Base-by-base conservation (phyloP, 176 grass and related monocot genomes). In the Saccharum officinarum region DNA sequence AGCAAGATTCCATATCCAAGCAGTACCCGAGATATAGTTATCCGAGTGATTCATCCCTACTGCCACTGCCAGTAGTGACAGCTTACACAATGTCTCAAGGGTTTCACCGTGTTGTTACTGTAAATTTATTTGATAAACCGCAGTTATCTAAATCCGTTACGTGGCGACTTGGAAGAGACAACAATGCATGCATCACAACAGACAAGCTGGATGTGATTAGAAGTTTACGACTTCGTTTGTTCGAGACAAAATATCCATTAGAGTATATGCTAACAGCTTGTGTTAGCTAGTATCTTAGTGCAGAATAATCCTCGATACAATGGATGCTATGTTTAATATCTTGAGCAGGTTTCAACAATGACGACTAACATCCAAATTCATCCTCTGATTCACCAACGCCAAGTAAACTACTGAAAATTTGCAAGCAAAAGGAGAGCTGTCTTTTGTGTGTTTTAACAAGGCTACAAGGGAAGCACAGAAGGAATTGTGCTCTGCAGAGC, bases 321-420 rank as follows among this genome's bases (percentile, higher is more conserved):
- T 3, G 30, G 26, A 60, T 54, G 30, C 20, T n/a, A n/a, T n/a
- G 31, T 38, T 38, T 14, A 37, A 54, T 65, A 45, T 64, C 2
- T 42, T 18, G 4, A 41, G 23, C 8, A 79, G 15, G 37, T 2
- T 28, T 31, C 20, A 61, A 8, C 34, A 25, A 77, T n/a, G 50
- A 38, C 39, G 25, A 3, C 59, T 65, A 73, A 11, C 44, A 77
- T 77, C 33, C 74, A 77, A 77, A 85, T 12, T 22, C 13, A 69
- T 22, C 60, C 54, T 68, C 61, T 69, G 62, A 69, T 30, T 3
- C 10, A 69, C 16, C 73, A 31, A 85, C 30, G 46, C 10, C 30
- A 39, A 42, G 40, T 77, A 69, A 77, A 85, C 49, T 54, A 84
- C 16, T 42, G 6, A 13, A 47, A 30, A 18, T 18, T 10, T 49